phyloP scores from a whole-genome alignment of 345 rosid species.

The Rhizophora apiculata region DNA sequence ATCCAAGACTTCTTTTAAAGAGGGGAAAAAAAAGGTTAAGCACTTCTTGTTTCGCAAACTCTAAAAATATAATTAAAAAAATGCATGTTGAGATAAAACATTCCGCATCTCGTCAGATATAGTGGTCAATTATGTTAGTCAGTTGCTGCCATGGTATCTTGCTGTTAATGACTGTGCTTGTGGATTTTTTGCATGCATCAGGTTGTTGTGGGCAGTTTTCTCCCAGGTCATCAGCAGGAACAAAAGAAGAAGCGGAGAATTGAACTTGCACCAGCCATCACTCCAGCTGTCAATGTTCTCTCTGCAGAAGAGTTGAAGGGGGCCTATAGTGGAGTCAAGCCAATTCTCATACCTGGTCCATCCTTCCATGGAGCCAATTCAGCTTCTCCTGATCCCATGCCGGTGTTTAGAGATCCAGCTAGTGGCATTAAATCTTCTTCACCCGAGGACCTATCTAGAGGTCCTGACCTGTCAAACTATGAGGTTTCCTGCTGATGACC shows the following conservation, averaged over 20 bases:
- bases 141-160: background rate
- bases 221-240: constrained; percentile 67
- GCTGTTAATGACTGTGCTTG: background rate
- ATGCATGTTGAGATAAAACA: too few relatives aligned
- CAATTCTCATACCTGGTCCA: constrained; percentile 25
- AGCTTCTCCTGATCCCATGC: constrained; percentile 32
- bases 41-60: background rate
- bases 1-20: too few relatives aligned
- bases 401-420: constrained; percentile 35
- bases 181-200: constrained; percentile 23
- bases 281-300: constrained; percentile 25
- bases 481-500: constrained; percentile 48
- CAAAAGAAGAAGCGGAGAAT: constrained; percentile 61
- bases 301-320: constrained; percentile 38
- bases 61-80: too few relatives aligned
- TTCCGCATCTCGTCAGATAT: background rate
- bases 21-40: background rate
- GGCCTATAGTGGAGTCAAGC: constrained; percentile 40
- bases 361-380: constrained; percentile 28
- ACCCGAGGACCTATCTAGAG: constrained; percentile 47
- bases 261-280: constrained; percentile 33
- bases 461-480: constrained; percentile 46
- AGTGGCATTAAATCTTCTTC: constrained; percentile 41
- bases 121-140: background rate
- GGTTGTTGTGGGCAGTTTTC: constrained; percentile 79